A percentile compares a stretch with the other conserved stretches of the same genome.
Evolutionary conservation across 192 early-diverging fungal species (phyloP).

Genomic region (Coemansia sp.): DNA sequence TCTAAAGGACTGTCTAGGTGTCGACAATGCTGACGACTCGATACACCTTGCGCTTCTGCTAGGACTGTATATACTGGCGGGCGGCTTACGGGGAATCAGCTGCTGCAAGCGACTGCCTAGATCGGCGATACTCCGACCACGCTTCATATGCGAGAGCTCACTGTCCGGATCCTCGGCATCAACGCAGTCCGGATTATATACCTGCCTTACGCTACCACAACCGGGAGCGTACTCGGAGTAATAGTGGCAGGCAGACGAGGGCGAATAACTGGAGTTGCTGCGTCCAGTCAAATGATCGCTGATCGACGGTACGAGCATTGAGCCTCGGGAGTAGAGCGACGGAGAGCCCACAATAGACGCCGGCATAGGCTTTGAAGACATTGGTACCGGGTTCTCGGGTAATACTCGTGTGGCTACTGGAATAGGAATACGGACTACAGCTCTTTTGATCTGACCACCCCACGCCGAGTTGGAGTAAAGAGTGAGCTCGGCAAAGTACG

Average conservation of each 20-base stretch:
- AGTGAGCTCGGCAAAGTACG: slow-evolving; percentile 32
- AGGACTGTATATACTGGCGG: neutral
- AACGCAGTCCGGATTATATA: neutral
- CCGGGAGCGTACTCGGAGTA: neutral
- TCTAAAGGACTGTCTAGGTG: neutral
- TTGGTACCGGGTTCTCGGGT: slow-evolving; percentile 9
- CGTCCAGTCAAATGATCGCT: slow-evolving; percentile 4
- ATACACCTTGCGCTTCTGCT: slow-evolving; percentile 5
- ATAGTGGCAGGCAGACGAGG: neutral
- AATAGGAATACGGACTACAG: slow-evolving; percentile 27
- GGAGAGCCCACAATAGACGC: slow-evolving; percentile 5
- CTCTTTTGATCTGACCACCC: slow-evolving; percentile 29
- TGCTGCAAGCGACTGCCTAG: slow-evolving; percentile 39
- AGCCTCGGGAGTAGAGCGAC: slow-evolving; percentile 5
- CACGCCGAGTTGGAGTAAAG: slow-evolving; percentile 30
- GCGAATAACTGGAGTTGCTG: neutral
- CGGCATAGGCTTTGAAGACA: neutral
- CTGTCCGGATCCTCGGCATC: neutral
- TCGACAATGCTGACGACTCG: neutral
- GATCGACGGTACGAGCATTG: neutral
- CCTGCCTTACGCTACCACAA: neutral
- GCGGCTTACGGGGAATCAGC: slow-evolving; percentile 42
- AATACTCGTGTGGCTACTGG: slow-evolving; percentile 36
- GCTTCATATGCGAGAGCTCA: slow-evolving; percentile 13
- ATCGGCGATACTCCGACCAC: slow-evolving; percentile 38